Base-by-base conservation (phyloP, 2,329 filamentous ascomycete species). In the Thelonectria discophora region DNA sequence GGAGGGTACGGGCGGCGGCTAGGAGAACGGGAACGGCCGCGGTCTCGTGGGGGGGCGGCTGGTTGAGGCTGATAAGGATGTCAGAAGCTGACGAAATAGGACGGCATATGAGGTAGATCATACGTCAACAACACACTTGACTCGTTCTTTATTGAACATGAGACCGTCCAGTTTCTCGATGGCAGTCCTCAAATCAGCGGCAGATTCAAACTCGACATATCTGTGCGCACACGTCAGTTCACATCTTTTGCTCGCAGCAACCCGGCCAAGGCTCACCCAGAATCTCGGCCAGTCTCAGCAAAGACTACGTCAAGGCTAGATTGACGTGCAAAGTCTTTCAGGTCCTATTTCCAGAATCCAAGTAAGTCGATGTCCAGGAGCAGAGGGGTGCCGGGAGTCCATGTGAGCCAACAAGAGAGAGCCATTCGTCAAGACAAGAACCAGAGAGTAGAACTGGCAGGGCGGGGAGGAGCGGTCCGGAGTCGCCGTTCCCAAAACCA, bases 251-350 rank as follows among this genome's bases (percentile, higher is more conserved):
- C 21, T 24, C 7, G 42, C 34, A 11, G 42, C 34, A 11, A 37
- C 15, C 17, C 20, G 43, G 37, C 12, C 18, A 15, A 18, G 47
- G 84, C 90, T 80, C 80, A 97, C 93, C 94, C 94, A 69, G 90
- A 91, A 76, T 97, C 94, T 74, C 94, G 93, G 72, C 90, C 90
- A 63, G 96, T 96, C 82, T 99, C 95, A 68, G 94, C 97, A 79
- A 97, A 99, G 74, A 99, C 95, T 69, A 99, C 95, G 78, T 98
- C 95, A 79, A 97, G 87, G 79, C 93, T 93, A 78, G 94, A 96
- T 79, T 96, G 92, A 77, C 95, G 93, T 65, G 95, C 95, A 81
- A 99, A 99, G 79, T 99, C 95, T 91, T 99, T 99, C 56, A 99
- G 89, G 81, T 99, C 95, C 95, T 99, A 93, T 82, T 89, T 83